phyloP scores from a whole-genome alignment of 208 protist species.

The Novymonas esmeraldas region DNA sequence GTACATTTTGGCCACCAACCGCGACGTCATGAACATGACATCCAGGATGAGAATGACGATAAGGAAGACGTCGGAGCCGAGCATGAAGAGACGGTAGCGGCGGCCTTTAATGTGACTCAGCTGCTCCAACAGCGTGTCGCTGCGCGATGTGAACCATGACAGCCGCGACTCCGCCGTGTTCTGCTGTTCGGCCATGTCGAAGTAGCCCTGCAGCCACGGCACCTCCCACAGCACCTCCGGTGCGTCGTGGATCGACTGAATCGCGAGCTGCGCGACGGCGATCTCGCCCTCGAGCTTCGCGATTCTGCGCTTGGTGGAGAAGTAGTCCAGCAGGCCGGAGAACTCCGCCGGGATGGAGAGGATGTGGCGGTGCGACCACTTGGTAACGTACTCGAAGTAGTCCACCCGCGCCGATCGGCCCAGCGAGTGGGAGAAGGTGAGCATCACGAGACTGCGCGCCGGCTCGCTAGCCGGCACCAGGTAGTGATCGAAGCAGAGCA shows the following conservation, averaged over 20 bases:
- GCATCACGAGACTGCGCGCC: conserved; percentile 60
- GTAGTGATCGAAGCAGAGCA: conserved; percentile 81
- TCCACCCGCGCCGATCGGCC: conserved; percentile 57
- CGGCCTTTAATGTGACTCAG: conserved; percentile 62
- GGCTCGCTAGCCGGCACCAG: conserved; percentile 49
- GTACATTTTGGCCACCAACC: conserved; percentile 61
- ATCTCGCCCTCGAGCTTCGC: conserved; percentile 59
- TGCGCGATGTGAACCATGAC: conserved; percentile 62
- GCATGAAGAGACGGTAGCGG: conserved; percentile 70
- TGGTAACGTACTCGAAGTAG: conserved; percentile 71
- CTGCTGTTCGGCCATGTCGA: conserved; percentile 60
- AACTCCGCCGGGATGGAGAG: conserved; percentile 59
- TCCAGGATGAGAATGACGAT: conserved; percentile 72
- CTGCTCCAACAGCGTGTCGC: conserved; percentile 70
- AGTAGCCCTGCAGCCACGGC: conserved; percentile 67
- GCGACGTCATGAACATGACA: conserved; percentile 57
- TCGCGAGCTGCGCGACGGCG: conserved; percentile 53
- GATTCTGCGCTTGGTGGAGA: conserved; percentile 55
- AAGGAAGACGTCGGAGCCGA: conserved; percentile 75
- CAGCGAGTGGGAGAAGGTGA: conserved; percentile 68
- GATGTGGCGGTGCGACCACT: conserved; percentile 56
- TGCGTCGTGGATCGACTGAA: conserved; percentile 55
- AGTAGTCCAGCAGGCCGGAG: conserved; percentile 65
- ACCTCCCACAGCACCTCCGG: conserved; percentile 80
- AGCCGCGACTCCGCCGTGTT: conserved; percentile 56